Conservation (phyloP, 2,329 filamentous ascomycete genomes). For the Podosphaera fusca region DNA sequence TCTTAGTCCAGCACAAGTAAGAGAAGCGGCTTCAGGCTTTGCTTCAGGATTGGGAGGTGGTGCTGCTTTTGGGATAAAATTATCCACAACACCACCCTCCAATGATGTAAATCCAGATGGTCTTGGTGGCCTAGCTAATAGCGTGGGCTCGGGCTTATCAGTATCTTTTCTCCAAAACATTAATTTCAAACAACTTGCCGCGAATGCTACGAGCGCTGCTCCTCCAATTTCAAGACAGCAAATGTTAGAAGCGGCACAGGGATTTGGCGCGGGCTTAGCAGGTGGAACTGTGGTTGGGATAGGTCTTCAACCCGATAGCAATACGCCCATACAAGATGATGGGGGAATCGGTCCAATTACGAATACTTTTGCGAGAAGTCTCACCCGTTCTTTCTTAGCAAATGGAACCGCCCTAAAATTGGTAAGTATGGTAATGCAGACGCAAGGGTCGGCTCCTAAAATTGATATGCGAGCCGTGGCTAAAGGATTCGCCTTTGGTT, state of each 20-base stretch:
- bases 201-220: neutral
- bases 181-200: neutral
- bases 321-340: neutral
- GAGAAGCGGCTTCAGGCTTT: neutral
- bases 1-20: neutral
- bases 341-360: constrained; percentile 5
- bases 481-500: constrained; percentile 17
- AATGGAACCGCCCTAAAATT: constrained; percentile 16
- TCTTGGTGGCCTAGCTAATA: constrained; percentile 4
- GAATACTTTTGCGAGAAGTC: constrained; percentile 12
- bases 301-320: constrained; percentile 4
- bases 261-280: constrained; percentile 6
- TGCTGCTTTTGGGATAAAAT: neutral
- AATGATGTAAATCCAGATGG: constrained; percentile 3
- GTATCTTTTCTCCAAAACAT: constrained; percentile 2
- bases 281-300: constrained; percentile 6
- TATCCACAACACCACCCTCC: neutral
- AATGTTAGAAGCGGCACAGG: constrained; percentile 1
- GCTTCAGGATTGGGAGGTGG: neutral
- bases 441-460: constrained; percentile 1
- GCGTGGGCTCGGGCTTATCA: constrained; percentile 3
- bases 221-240: neutral
- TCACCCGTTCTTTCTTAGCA: constrained; percentile 15
- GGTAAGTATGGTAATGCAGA: constrained; percentile 3
- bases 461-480: constrained; percentile 12